Evolutionary conservation across 257 asterid species (phyloP), one percentile per base, ranked within the genome.

Genomic region (Nicotiana undulata): DNA sequence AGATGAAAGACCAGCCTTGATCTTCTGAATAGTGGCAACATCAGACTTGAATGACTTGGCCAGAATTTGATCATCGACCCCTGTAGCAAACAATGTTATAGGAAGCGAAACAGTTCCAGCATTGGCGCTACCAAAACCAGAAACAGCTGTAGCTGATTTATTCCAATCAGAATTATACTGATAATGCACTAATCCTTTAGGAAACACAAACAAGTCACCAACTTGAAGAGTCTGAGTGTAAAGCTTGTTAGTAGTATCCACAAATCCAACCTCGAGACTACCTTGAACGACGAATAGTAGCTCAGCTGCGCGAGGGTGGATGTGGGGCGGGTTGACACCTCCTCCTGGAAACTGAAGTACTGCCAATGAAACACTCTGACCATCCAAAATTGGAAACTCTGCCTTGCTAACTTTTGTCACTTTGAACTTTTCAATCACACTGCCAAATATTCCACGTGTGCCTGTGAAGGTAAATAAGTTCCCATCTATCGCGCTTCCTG

Each of bases 111-210:
- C 81, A 9, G 82, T 60, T 28, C 89, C 86, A 11, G 86, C 83
- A 81, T 66, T 86, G 4, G 84, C 81, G 66, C 85, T 83, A 16
- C 85, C 89, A 64, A 86, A 86, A 24, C 52, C 87, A 12, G 87
- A 83, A 2, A 81, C 59, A 3, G 81, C 49, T 40, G 49, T 40
- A 40, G 49, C 49, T 2, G 49, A 40, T 40, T 40, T 40, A 7
- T 40, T 40, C 86, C 3, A 9, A 34, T 79, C 70, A 31, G 84
- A 16, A 37, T 85, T 85, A 24, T 74, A 80, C 49, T 85, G 86
- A 61, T 28, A 85, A 28, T 81, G 84, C 31, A 82, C 84, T 15
- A 84, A 28, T 37, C 85, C 82, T 55, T 84, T 84, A 0, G 88
- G 88, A 44, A 84, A 84, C 44, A 81, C 58, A 32, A 82, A 82